A percentile compares a stretch with the other conserved stretches of the same genome.
phyloP scores from a whole-genome alignment of 208 protist species.

The Acanthamoeba culbertsoni region DNA sequence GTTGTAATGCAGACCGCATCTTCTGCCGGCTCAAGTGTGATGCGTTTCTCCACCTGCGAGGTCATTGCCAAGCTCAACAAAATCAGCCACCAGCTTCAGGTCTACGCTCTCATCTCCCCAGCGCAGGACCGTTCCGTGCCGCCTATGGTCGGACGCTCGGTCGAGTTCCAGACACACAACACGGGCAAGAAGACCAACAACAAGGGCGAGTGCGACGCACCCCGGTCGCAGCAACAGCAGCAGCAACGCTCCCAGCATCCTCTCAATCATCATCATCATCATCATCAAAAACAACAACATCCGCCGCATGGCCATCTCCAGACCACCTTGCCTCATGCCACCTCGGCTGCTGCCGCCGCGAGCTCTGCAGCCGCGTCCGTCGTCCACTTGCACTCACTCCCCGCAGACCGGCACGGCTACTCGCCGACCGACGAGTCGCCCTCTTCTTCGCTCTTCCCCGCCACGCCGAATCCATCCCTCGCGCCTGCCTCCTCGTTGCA shows the following conservation, averaged over 20 bases:
- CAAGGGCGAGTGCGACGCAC: neutral
- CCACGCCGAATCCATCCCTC: too few relatives aligned
- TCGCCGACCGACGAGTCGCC: too few relatives aligned
- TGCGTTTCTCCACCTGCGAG: neutral
- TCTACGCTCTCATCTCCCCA: neutral
- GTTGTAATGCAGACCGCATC: neutral
- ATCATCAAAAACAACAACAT: too few relatives aligned
- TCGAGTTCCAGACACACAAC: slow-evolving; percentile 36
- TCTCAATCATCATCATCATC: neutral
- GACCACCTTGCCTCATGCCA: too few relatives aligned
- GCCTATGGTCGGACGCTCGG: neutral
- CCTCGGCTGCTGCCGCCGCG: too few relatives aligned
- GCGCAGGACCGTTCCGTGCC: neutral
- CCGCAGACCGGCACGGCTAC: too few relatives aligned
- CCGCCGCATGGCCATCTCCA: too few relatives aligned
- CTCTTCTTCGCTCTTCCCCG: too few relatives aligned
- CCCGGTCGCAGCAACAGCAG: neutral
- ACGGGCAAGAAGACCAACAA: slow-evolving; percentile 47
- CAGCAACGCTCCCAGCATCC: neutral
- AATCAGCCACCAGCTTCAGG: neutral
- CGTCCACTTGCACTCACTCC: too few relatives aligned
- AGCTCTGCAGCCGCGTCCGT: too few relatives aligned
- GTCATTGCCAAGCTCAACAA: slow-evolving; percentile 4
- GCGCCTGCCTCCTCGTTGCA: too few relatives aligned
- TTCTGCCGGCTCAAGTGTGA: neutral